Percentiles rank a stretch among this genome's conserved stretches.
Evolutionary conservation across 2,329 filamentous ascomycete species (phyloP).

Genomic region (Paracorniculantispora psalliotae): DNA sequence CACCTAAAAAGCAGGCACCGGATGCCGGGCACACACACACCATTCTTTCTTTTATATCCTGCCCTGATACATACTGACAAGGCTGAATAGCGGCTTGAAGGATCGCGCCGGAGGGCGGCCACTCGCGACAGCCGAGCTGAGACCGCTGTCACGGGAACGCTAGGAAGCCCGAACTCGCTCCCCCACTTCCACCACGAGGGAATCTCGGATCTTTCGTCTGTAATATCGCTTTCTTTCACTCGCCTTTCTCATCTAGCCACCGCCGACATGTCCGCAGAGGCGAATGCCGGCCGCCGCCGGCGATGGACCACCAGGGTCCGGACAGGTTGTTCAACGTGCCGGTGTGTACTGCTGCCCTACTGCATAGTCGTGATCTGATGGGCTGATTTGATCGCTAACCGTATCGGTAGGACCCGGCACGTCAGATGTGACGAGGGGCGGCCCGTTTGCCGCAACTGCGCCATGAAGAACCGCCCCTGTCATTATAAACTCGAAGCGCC

Average conservation of each 20-base stretch:
- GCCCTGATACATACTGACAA: no score
- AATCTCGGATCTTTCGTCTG: background rate
- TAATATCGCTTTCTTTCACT: background rate
- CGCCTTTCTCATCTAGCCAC: no score
- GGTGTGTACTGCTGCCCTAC: background rate
- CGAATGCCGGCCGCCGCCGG: background rate
- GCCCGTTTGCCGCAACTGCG: background rate
- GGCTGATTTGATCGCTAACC: no score
- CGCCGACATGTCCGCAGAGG: background rate
- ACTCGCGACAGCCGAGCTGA: no score
- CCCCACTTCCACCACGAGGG: background rate
- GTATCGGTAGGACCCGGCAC: background rate
- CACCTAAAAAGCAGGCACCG: no score
- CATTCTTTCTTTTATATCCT: no score
- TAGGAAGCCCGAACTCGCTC: no score
- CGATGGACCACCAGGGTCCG: background rate
- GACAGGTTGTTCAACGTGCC: background rate
- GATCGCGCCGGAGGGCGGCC: no score
- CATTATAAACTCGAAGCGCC: background rate
- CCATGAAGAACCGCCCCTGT: background rate
- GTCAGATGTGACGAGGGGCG: background rate
- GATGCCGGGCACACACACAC: no score
- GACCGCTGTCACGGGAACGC: no score
- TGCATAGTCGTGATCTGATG: no score
- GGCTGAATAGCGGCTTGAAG: no score